These are phyloP conservation scores for Psilocybe azurescens DNA, from an alignment of 768 basidiomycete species.

Conservation along the genomic window DNA sequence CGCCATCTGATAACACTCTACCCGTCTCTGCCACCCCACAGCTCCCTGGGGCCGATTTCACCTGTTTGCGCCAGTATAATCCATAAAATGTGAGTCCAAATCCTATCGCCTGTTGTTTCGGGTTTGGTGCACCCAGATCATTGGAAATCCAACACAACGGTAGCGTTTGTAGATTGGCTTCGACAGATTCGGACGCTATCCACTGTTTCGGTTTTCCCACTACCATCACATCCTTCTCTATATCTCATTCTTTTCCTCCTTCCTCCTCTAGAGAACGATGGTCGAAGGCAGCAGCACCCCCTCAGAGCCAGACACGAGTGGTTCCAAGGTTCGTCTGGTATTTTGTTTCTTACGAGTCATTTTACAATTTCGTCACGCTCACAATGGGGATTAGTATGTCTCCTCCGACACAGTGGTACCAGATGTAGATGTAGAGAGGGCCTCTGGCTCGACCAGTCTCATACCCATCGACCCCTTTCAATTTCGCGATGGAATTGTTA, in stretches of 20 bases:
- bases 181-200: slow-evolving; percentile 39
- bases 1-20: neutral
- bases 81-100: slow-evolving; percentile 1
- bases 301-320: slow-evolving; percentile 33
- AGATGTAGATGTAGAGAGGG: slow-evolving; percentile 54
- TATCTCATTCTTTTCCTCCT: slow-evolving; percentile 30
- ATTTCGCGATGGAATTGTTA: slow-evolving; percentile 63
- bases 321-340: slow-evolving; percentile 31
- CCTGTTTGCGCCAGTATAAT: neutral
- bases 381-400: slow-evolving; percentile 29
- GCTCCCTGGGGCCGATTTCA: neutral
- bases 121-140: slow-evolving; percentile 18
- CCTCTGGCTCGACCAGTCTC: slow-evolving; percentile 36
- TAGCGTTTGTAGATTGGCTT: slow-evolving; percentile 40
- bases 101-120: slow-evolving; percentile 9
- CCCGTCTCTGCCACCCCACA: neutral
- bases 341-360: slow-evolving; percentile 21
- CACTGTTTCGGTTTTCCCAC: slow-evolving; percentile 48
- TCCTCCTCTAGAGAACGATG: slow-evolving; percentile 36
- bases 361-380: slow-evolving; percentile 18
- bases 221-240: slow-evolving; percentile 25
- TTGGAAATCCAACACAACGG: slow-evolving; percentile 35
- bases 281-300: slow-evolving; percentile 32
- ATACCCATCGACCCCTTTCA: slow-evolving; percentile 66
- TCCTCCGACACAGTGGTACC: slow-evolving; percentile 57